Evolutionary conservation across 2,329 filamentous ascomycete genomes (phyloP).

Genomic region (Clonostachys rosea): DNA sequence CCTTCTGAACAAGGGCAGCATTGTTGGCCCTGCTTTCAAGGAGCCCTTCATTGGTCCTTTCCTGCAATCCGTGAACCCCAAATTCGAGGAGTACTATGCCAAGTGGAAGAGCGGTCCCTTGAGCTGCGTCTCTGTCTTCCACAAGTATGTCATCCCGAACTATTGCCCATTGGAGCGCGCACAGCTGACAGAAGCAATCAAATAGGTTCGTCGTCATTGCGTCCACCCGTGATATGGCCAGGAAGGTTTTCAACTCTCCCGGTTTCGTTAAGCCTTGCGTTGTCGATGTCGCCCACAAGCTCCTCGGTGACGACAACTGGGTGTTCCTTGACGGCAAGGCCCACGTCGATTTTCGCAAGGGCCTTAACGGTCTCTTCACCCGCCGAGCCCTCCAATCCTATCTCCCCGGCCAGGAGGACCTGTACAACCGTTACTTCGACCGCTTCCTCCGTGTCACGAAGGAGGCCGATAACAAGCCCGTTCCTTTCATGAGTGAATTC

Average conservation of each 20-base stretch:
- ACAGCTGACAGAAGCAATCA: too few relatives aligned
- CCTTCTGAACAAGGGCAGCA: constrained; percentile 68
- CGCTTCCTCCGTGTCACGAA: constrained; percentile 73
- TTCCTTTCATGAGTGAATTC: constrained; percentile 87
- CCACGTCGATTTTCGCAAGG: constrained; percentile 96
- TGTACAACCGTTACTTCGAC: constrained; percentile 84
- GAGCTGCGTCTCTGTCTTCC: constrained; percentile 97
- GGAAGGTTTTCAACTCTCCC: constrained; percentile 96
- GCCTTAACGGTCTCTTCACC: constrained; percentile 91
- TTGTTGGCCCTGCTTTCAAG: constrained; percentile 72
- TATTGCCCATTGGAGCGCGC: too few relatives aligned
- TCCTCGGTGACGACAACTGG: constrained; percentile 90
- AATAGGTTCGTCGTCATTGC: constrained; percentile 92
- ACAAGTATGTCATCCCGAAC: constrained; percentile 65
- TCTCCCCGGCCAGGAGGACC: constrained; percentile 86
- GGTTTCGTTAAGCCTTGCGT: constrained; percentile 91
- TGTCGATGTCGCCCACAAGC: constrained; percentile 89
- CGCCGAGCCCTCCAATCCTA: constrained; percentile 83
- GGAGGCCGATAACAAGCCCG: constrained; percentile 65
- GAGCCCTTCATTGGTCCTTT: constrained; percentile 90
- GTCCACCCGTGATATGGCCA: constrained; percentile 91
- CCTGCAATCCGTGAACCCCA: constrained; percentile 84
- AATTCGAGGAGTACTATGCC: constrained; percentile 83
- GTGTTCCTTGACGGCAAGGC: constrained; percentile 96
- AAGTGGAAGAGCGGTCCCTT: constrained; percentile 91